These are phyloP conservation scores for Vigna angularis DNA, from an alignment of 306 rosid species.

Conservation along the genomic window DNA sequence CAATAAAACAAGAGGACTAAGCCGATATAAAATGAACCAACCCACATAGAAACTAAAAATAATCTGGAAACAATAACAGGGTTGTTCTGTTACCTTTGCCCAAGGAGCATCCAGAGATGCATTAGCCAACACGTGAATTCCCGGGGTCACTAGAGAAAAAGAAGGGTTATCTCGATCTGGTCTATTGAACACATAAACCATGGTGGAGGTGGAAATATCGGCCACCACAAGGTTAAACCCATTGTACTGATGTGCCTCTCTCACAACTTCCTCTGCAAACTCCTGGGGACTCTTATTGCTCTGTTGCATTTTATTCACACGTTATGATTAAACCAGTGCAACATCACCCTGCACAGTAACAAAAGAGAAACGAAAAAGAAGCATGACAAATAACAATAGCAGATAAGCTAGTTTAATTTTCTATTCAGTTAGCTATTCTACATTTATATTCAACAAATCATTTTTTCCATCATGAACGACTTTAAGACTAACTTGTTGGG, in stretches of 20 bases:
- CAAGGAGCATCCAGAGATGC: conserved; percentile 75
- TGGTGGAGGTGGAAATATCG: conserved; percentile 63
- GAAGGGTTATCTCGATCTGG: conserved; percentile 46
- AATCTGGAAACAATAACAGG: neutral
- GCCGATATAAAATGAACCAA: neutral
- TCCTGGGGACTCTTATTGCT: conserved; percentile 67
- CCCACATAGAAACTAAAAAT: neutral
- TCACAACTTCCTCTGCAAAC: conserved; percentile 64
- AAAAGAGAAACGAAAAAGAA: too few relatives aligned
- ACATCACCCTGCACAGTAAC: too few relatives aligned
- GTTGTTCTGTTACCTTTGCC: conserved; percentile 72
- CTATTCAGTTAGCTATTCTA: too few relatives aligned
- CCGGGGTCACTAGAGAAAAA: conserved; percentile 64
- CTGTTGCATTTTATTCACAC: conserved; percentile 45
- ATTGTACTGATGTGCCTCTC: conserved; percentile 69
- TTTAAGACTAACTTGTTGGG: too few relatives aligned
- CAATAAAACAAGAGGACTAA: too few relatives aligned
- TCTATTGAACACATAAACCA: conserved; percentile 85
- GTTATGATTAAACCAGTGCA: too few relatives aligned
- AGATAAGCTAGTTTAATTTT: too few relatives aligned
- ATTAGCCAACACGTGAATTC: conserved; percentile 87
- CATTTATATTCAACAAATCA: too few relatives aligned
- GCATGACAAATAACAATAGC: too few relatives aligned
- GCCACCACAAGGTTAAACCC: conserved; percentile 79
- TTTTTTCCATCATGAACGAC: too few relatives aligned